Evolutionary conservation across 257 asterid species (phyloP), one percentile per base, ranked within the genome.

Genomic region (Salvia rosmarinus): DNA sequence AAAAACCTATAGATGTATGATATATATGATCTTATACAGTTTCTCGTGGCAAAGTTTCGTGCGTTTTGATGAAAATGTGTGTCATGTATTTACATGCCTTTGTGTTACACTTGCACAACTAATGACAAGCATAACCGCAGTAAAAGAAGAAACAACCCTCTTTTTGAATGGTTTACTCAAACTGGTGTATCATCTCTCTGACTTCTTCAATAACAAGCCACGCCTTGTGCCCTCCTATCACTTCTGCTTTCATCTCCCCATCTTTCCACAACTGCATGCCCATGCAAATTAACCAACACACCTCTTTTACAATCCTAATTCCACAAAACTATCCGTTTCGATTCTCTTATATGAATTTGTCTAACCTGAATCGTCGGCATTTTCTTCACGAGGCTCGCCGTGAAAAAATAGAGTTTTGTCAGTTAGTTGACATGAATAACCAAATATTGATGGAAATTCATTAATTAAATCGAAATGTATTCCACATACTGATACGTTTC

Each of bases 341-440:
- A 5, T 5, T 37, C 2, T 6, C 8, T 8, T 5, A 0, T 37
- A 0, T 1, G 19, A 12, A 14, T 11, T 37, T 37, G 73, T 46
- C 87, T 84, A 75, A 89, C 98, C 97, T 94, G 99, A 80, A 95
- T 95, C 11, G 99, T 95, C 8, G 97, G 99, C 99, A 95, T 91
- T 89, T 95, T 95, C 99, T 95, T 79, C 61, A 71, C 16, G 12
- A 70, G 34, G 16, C 40, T 4, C 52, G 58, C 66, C 37, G 21
- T 0, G 25, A 25, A 55, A 51, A 17, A 63, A 19, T 44, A 21
- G n/a, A 55, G 1, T 7, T 3, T 75, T 16, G 44, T 76, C 37
- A 73, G 72, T 70, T 49, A 2, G 54, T n/a, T 1, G 9, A 57
- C 1, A 1, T 21, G 4, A 4, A 25, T 9, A 39, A 14, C 37